phyloP scores from a whole-genome alignment of 1,139 yeast species.

The Oligophagozyma castellii region DNA sequence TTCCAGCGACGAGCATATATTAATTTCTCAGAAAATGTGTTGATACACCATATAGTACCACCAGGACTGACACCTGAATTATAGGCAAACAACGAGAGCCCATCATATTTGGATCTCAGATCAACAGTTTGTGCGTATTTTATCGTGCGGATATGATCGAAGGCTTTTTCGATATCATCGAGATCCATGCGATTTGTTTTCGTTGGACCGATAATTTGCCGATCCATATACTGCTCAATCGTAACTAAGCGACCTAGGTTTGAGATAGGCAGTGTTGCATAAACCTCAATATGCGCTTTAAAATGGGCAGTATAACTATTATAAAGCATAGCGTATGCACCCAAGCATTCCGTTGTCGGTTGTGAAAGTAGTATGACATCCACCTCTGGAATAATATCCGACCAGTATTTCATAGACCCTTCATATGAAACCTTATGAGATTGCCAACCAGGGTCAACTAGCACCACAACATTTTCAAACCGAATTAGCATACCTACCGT shows the following conservation, averaged over 20 bases:
- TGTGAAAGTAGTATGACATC: constrained; percentile 73
- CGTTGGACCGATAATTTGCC: constrained; percentile 67
- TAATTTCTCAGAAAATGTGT: constrained; percentile 61
- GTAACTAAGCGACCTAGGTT: constrained; percentile 81
- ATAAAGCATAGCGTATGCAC: constrained; percentile 65
- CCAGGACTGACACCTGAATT: constrained; percentile 93
- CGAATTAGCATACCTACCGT: constrained; percentile 26
- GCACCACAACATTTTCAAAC: constrained; percentile 33
- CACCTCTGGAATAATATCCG: constrained; percentile 34
- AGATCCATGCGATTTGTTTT: constrained; percentile 47
- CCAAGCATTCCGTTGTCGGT: constrained; percentile 66
- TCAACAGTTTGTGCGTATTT: constrained; percentile 73
- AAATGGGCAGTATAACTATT: constrained; percentile 43
- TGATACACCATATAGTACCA: constrained; percentile 67
- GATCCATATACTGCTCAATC: constrained; percentile 61
- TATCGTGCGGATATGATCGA: constrained; percentile 52
- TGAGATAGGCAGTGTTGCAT: constrained; percentile 77
- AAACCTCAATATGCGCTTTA: constrained; percentile 56
- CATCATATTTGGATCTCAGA: constrained; percentile 42
- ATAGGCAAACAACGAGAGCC: constrained; percentile 61
- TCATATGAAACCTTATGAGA: constrained; percentile 28
- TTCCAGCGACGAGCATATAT: constrained; percentile 93
- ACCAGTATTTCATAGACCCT: constrained; percentile 26
- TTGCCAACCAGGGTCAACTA: constrained; percentile 69
- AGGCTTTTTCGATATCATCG: constrained; percentile 66